A percentile compares a stretch with the other conserved stretches of the same genome.
These are phyloP conservation scores for Nepenthes mirabilis DNA, from an alignment of 148 eudicot species.

Conservation along the genomic window DNA sequence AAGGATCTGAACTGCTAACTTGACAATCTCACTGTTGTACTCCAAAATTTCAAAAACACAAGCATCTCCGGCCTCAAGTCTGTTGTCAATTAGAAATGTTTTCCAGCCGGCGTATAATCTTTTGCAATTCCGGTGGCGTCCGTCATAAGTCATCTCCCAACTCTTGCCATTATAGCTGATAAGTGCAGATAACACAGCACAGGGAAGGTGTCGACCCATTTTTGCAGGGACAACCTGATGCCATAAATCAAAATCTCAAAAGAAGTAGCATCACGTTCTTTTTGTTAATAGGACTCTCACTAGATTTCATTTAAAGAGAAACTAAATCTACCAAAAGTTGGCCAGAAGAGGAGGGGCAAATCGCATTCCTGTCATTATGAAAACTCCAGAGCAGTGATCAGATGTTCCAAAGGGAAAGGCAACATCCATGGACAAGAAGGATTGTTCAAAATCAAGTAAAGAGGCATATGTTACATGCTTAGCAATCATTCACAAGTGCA, in stretches of 20 bases:
- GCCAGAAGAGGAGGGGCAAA: too few relatives aligned
- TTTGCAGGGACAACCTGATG: slow-evolving; percentile 16
- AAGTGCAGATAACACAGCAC: slow-evolving; percentile 12
- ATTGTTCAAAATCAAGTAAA: too few relatives aligned
- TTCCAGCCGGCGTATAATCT: slow-evolving; percentile 24
- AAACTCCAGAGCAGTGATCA: too few relatives aligned
- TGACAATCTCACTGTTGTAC: background rate
- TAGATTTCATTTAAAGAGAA: background rate
- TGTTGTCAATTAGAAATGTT: slow-evolving; percentile 22
- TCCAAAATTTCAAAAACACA: slow-evolving; percentile 32
- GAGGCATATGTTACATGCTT: too few relatives aligned
- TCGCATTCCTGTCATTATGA: too few relatives aligned
- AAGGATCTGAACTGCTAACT: slow-evolving; percentile 31
- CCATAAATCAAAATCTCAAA: background rate
- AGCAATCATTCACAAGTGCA: too few relatives aligned
- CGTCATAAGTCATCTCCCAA: slow-evolving; percentile 23
- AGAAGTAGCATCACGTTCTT: background rate
- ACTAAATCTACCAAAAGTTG: background rate
- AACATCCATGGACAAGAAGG: too few relatives aligned
- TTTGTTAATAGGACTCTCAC: background rate
- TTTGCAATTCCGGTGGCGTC: slow-evolving; percentile 3
- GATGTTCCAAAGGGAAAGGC: too few relatives aligned
- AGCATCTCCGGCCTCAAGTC: slow-evolving; percentile 31
- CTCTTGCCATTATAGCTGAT: slow-evolving; percentile 20
- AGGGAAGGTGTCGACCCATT: slow-evolving; percentile 16